A percentile compares a stretch with the other conserved stretches of the same genome.
phyloP scores from a whole-genome alignment of 106 monocot genomes.

The Triglochin maritima region DNA sequence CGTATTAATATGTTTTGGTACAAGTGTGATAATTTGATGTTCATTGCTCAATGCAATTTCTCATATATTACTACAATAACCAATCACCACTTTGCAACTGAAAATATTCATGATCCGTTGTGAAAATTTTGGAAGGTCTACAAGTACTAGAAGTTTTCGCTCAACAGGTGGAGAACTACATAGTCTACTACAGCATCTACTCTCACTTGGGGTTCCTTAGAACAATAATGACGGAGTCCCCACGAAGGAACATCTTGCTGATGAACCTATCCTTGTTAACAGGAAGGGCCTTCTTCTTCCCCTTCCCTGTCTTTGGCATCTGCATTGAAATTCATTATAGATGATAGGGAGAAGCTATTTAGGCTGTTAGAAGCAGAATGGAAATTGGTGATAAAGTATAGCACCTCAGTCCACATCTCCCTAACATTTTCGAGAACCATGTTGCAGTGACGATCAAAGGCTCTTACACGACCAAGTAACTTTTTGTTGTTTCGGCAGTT shows the following conservation, averaged over 20 bases:
- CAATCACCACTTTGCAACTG: too few relatives aligned
- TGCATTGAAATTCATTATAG: constrained; percentile 4
- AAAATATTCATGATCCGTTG: too few relatives aligned
- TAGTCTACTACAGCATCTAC: neutral
- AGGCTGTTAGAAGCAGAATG: neutral
- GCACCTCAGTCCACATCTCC: constrained; percentile 20
- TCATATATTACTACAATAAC: too few relatives aligned
- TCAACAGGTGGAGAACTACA: neutral
- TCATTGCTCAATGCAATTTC: too few relatives aligned
- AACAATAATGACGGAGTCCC: constrained; percentile 87
- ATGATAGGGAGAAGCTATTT: neutral
- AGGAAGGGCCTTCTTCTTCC: constrained; percentile 83
- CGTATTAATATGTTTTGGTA: too few relatives aligned
- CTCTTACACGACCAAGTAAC: constrained; percentile 21
- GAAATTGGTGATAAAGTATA: neutral
- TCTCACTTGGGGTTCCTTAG: constrained; percentile 68
- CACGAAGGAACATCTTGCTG: constrained; percentile 92
- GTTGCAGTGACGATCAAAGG: constrained; percentile 30
- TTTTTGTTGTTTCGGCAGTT: constrained; percentile 27
- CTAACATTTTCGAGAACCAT: constrained; percentile 25
- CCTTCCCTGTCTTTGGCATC: constrained; percentile 83
- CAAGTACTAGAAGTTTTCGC: too few relatives aligned
- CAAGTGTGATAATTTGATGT: too few relatives aligned
- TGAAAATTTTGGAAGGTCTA: too few relatives aligned
- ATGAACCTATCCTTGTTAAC: constrained; percentile 95